These are phyloP conservation scores for Fragaria ananassa DNA, from an alignment of 306 rosid species.

Conservation along the genomic window DNA sequence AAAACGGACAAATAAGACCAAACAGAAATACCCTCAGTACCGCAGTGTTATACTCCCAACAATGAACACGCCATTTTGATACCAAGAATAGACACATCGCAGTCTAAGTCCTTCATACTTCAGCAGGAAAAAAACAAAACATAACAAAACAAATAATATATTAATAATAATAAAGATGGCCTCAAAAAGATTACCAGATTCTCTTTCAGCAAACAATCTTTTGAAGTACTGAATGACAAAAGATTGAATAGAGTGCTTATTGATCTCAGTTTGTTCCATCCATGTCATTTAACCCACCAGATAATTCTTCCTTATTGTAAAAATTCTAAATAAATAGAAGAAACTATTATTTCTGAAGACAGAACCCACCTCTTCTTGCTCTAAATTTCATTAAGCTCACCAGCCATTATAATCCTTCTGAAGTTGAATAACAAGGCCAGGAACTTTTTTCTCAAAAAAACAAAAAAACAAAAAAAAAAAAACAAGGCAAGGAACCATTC, in stretches of 20 bases:
- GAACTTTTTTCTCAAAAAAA: no score
- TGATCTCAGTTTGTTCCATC: not conserved
- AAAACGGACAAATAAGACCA: not conserved
- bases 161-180: no score
- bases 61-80: no score
- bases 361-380: not conserved
- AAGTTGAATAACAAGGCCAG: not conserved
- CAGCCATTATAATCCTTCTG: not conserved
- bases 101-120: no score
- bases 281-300: not conserved
- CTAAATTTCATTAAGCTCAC: not conserved
- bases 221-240: not conserved
- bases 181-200: not conserved
- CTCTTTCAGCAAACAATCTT: not conserved
- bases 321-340: no score
- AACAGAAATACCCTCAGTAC: not conserved
- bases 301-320: not conserved
- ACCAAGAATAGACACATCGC: no score
- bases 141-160: no score
- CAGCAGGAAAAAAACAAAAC: no score
- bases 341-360: not conserved
- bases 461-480: no score
- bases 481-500: not conserved
- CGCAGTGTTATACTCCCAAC: no score
- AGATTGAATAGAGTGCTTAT: no score